Conservation (phyloP, 805 yeast species). For the Yarrowia porcina region DNA sequence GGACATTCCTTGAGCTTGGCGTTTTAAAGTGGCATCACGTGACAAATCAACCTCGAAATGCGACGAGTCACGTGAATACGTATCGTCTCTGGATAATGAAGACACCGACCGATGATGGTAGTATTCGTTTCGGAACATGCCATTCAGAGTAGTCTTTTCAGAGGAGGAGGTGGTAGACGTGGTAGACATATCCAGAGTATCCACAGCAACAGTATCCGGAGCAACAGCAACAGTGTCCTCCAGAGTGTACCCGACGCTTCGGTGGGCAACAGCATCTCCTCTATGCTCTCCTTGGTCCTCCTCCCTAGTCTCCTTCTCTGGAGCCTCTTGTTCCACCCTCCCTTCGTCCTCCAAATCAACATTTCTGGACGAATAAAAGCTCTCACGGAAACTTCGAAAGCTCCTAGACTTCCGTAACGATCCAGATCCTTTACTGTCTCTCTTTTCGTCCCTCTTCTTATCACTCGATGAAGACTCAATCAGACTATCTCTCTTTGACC, state of each 20-base stretch:
- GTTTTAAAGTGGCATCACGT: neutral
- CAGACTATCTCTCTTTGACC: neutral
- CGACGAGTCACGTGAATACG: neutral
- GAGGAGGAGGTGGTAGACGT: too few species aligned
- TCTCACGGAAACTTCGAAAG: neutral
- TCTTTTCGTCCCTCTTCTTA: neutral
- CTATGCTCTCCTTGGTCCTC: neutral
- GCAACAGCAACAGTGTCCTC: too few species aligned
- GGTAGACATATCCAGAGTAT: too few species aligned
- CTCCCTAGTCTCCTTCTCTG: neutral
- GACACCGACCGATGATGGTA: neutral
- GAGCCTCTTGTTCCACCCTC: neutral
- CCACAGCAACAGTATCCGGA: neutral
- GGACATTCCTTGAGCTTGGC: neutral
- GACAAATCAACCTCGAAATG: neutral
- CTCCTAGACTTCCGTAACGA: neutral
- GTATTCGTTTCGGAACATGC: neutral
- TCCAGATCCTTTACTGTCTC: neutral
- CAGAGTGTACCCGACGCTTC: too few species aligned
- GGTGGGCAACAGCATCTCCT: too few species aligned
- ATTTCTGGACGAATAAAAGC: neutral
- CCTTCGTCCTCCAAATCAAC: neutral
- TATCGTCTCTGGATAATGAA: neutral
- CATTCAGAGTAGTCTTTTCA: neutral
- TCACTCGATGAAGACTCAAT: neutral